Conservation (phyloP, 495 filamentous ascomycete species). For the Astrothelium subdiscretum region DNA sequence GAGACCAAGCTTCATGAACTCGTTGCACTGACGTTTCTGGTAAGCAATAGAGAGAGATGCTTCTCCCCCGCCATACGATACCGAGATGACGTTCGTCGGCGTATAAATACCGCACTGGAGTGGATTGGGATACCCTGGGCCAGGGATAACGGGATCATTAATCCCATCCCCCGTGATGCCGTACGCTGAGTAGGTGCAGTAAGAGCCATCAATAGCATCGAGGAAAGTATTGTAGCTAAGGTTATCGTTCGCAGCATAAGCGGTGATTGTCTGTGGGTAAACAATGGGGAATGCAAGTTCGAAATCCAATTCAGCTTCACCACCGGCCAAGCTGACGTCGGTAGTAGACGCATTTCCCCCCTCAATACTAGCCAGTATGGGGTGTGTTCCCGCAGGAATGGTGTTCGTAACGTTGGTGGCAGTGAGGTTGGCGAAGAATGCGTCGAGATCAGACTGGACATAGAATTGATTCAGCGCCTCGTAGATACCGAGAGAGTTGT, state of each 20-base stretch:
- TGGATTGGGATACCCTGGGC: constrained; percentile 23
- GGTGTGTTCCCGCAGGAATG: constrained; percentile 16
- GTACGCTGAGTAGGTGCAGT: constrained; percentile 11
- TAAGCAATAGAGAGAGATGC: neutral
- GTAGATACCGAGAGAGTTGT: constrained; percentile 15
- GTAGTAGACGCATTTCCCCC: constrained; percentile 13
- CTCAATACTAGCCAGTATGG: constrained; percentile 13
- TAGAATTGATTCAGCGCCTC: constrained; percentile 11
- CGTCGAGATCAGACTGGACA: constrained; percentile 13
- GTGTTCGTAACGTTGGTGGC: neutral
- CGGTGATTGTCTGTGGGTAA: constrained; percentile 15
- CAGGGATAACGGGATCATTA: constrained; percentile 11
- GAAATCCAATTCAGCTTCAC: constrained; percentile 15
- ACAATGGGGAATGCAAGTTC: constrained; percentile 18
- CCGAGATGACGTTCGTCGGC: constrained; percentile 1
- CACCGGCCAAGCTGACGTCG: constrained; percentile 9
- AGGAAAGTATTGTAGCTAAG: constrained; percentile 14
- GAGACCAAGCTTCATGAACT: constrained; percentile 30
- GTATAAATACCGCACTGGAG: neutral
- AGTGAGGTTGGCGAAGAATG: constrained; percentile 8
- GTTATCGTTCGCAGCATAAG: constrained; percentile 18
- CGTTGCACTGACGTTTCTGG: constrained; percentile 9
- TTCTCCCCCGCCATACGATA: neutral
- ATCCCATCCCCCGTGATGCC: constrained; percentile 8
- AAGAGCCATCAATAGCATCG: constrained; percentile 12